Percentiles rank a stretch among this genome's conserved stretches.
These are phyloP conservation scores for Aspergillus niger DNA, from an alignment of 2,329 filamentous ascomycete genomes.

Conservation along the genomic window DNA sequence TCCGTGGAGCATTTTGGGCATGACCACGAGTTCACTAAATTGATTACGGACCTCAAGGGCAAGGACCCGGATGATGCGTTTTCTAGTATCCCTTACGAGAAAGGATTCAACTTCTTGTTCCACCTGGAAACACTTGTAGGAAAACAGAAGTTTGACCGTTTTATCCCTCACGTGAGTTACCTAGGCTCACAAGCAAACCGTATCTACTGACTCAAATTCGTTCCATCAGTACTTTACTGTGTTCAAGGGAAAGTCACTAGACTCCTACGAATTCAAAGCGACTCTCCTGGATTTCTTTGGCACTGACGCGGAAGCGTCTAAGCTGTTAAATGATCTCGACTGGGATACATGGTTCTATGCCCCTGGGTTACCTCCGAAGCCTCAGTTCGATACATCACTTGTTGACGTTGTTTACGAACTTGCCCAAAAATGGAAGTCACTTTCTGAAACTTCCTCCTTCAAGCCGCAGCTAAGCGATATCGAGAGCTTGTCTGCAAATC, in stretches of 20 bases:
- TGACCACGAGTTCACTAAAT: slow-evolving; percentile 89
- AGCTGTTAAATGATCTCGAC: slow-evolving; percentile 71
- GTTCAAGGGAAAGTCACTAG: slow-evolving; percentile 82
- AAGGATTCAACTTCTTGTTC: slow-evolving; percentile 93
- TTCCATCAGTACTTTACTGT: slow-evolving; percentile 70
- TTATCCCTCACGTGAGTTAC: slow-evolving; percentile 72
- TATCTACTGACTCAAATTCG: background rate
- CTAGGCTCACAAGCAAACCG: background rate
- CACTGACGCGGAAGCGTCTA: slow-evolving; percentile 60
- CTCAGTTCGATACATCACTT: slow-evolving; percentile 83
- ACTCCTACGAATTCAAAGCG: slow-evolving; percentile 91
- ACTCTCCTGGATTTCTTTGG: slow-evolving; percentile 85
- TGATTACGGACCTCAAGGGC: slow-evolving; percentile 82
- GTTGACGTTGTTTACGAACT: slow-evolving; percentile 83
- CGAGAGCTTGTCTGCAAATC: slow-evolving; percentile 75
- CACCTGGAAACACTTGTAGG: slow-evolving; percentile 84
- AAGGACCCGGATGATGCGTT: slow-evolving; percentile 96
- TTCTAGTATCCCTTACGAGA: slow-evolving; percentile 89
- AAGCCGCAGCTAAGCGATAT: slow-evolving; percentile 70
- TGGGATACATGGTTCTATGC: slow-evolving; percentile 89
- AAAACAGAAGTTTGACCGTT: slow-evolving; percentile 85
- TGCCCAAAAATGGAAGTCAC: slow-evolving; percentile 75
- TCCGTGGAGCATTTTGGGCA: slow-evolving; percentile 75
- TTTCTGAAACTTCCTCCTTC: slow-evolving; percentile 48
- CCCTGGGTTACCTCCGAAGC: slow-evolving; percentile 88